Evolutionary conservation across 2,329 filamentous ascomycete species (phyloP).

Genomic region (Chrysosphaeria jannelii): DNA sequence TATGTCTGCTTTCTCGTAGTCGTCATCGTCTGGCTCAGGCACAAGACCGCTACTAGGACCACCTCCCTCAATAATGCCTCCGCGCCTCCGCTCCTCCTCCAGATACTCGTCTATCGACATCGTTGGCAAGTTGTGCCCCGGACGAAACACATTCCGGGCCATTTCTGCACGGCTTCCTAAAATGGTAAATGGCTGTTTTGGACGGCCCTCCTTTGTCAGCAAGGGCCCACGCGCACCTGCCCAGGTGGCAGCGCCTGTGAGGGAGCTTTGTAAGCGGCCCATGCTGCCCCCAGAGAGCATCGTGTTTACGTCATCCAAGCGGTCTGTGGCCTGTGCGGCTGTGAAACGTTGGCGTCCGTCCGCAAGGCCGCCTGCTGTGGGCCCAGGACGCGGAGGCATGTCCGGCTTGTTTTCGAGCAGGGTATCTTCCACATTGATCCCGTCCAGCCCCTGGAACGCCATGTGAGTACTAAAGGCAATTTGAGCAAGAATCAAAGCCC

Average conservation of each 20-base stretch:
- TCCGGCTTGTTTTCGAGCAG: conserved; percentile 48
- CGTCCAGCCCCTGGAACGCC: conserved; percentile 65
- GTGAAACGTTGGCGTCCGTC: conserved; percentile 3
- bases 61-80: conserved; percentile 74
- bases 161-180: conserved; percentile 48
- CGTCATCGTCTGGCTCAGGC: conserved; percentile 62
- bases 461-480: conserved; percentile 45
- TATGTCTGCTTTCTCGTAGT: conserved; percentile 58
- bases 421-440: conserved; percentile 55
- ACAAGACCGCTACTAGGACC: conserved; percentile 40
- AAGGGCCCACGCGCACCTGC: conserved; percentile 23
- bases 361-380: conserved; percentile 15
- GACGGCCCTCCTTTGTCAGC: conserved; percentile 50
- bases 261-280: conserved; percentile 15
- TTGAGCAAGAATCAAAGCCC: conserved; percentile 49
- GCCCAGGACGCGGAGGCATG: conserved; percentile 18
- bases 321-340: conserved; percentile 12
- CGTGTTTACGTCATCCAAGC: too few species aligned
- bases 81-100: conserved; percentile 59
- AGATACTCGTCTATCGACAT: conserved; percentile 97
- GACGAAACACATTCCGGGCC: conserved; percentile 54
- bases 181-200: conserved; percentile 71
- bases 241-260: conserved; percentile 8
- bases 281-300: conserved; percentile 10
- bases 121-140: conserved; percentile 78